A percentile compares a stretch with the other conserved stretches of the same genome.
phyloP scores from a whole-genome alignment of 2,329 filamentous ascomycete genomes.

The Aphanocladium album region DNA sequence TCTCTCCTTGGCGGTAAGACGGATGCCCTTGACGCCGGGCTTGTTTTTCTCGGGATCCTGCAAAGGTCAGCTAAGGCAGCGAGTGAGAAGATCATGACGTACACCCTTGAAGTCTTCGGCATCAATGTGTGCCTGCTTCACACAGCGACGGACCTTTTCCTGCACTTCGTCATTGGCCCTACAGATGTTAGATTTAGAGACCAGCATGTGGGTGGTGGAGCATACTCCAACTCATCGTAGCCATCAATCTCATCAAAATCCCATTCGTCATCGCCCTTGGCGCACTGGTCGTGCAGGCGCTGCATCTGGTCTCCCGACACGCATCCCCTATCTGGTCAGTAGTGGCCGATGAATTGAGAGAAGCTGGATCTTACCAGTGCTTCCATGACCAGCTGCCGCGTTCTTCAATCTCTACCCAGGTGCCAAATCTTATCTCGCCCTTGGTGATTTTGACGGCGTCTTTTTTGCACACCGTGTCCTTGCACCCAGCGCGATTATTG shows the following conservation, averaged over 20 bases:
- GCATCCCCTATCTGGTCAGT: conserved; percentile 63
- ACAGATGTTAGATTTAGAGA: conserved; percentile 14
- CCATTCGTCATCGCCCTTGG: conserved; percentile 39
- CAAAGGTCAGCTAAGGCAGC: conserved; percentile 4
- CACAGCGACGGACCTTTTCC: conserved; percentile 66
- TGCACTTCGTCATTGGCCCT: conserved; percentile 55
- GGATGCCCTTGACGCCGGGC: conserved; percentile 62
- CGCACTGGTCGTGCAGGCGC: conserved; percentile 57
- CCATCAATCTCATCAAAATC: conserved; percentile 71
- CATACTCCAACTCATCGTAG: conserved; percentile 65
- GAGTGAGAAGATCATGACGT: conserved; percentile 25
- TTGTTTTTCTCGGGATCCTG: conserved; percentile 73
- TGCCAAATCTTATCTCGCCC: conserved; percentile 72
- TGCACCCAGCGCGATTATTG: conserved; percentile 69
- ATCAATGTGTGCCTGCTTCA: conserved; percentile 75
- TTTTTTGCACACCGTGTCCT: conserved; percentile 68
- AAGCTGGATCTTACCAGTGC: conserved; percentile 67
- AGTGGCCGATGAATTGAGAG: background rate
- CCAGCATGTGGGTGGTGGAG: conserved; percentile 9
- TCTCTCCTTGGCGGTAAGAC: conserved; percentile 35
- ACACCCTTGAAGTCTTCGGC: conserved; percentile 87
- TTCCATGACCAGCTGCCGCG: conserved; percentile 69
- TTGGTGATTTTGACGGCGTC: conserved; percentile 66
- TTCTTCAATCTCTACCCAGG: conserved; percentile 59
- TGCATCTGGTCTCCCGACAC: conserved; percentile 70